Evolutionary conservation across 2,329 filamentous ascomycete genomes (phyloP).

Genomic region (Cryoendolithus antarcticus): DNA sequence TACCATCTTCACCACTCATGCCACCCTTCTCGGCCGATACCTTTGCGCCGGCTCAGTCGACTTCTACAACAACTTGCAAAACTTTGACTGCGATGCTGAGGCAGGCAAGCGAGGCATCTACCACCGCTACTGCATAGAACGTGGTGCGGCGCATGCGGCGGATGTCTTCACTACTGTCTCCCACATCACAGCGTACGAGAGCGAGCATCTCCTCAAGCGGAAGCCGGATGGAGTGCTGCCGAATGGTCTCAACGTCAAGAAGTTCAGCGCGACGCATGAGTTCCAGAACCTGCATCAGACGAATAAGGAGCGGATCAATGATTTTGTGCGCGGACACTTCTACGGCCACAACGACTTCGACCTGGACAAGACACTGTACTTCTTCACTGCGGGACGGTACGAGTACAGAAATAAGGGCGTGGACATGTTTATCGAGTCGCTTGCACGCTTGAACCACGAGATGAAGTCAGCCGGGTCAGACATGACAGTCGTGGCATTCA

Average conservation of each 20-base stretch:
- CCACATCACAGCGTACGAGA: slow-evolving; percentile 96
- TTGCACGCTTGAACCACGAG: slow-evolving; percentile 86
- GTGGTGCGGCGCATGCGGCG: slow-evolving; percentile 77
- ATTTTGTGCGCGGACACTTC: slow-evolving; percentile 96
- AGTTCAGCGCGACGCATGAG: slow-evolving; percentile 96
- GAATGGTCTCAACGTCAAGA: slow-evolving; percentile 95
- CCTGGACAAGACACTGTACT: slow-evolving; percentile 89
- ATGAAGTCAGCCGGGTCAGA: slow-evolving; percentile 77
- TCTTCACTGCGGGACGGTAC: slow-evolving; percentile 94
- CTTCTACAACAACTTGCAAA: slow-evolving; percentile 98
- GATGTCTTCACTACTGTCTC: slow-evolving; percentile 99
- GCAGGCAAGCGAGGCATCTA: slow-evolving; percentile 97
- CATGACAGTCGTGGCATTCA: slow-evolving; percentile 89
- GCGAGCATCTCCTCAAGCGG: slow-evolving; percentile 90
- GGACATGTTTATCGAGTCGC: slow-evolving; percentile 97
- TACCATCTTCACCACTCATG: slow-evolving; percentile 97
- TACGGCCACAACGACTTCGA: slow-evolving; percentile 98
- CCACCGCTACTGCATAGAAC: slow-evolving; percentile 95
- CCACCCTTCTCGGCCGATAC: slow-evolving; percentile 87
- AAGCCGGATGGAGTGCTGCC: slow-evolving; percentile 94
- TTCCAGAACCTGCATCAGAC: slow-evolving; percentile 97
- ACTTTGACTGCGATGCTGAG: slow-evolving; percentile 91
- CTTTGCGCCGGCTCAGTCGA: slow-evolving; percentile 95
- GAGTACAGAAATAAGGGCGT: slow-evolving; percentile 98
- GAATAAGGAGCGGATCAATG: slow-evolving; percentile 94